Base-by-base conservation (phyloP, 179 eudicot species). In the Camellia oleifera region DNA sequence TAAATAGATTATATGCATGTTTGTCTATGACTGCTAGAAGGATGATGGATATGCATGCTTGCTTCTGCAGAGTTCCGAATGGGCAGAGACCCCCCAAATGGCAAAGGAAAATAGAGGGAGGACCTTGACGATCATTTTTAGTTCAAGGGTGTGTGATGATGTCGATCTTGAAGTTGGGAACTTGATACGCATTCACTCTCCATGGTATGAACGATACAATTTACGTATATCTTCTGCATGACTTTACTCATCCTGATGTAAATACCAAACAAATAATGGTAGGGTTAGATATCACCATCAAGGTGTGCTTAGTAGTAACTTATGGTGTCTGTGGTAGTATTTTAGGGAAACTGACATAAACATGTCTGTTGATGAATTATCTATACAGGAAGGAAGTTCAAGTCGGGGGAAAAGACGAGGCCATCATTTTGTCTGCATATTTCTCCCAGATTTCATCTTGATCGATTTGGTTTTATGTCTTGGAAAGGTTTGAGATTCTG, bases 131-230 rank as follows among this genome's bases (percentile, higher is more conserved):
- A 69, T 96, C 83, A 88, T 96, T 79, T 96, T 92, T 80, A 92
- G 80, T 85, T 81, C 94, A 18, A 90, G 92, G 85, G 82, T 87
- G 78, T 94, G 97, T 68, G 82, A 81, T 72, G 91, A 89, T 77
- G 88, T 94, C 72, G 98, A 95, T 78, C 88, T 95, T 78, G 99
- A 92, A 81, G 89, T 86, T 52, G 96, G 94, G 69, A 89, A 81
- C 77, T 50, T 84, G 60, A 84, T 95, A 72, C 88, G 93, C 60
- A 77, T 95, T 82, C 86, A 89, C 82, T 86, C 91, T 44, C 98
- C 98, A 8, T 96, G 99, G 99, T 95, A 85, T 77, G 91, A 72
- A 52, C 52, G 11, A 48, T n/a, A 45, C 17, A 64, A 53, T 9
- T 23, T 62, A 52, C 12, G 48, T 57, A 8, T 44, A 32, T 75